These are phyloP conservation scores for Venturia nashicola DNA, from an alignment of 2,329 filamentous ascomycete species.

Conservation along the genomic window DNA sequence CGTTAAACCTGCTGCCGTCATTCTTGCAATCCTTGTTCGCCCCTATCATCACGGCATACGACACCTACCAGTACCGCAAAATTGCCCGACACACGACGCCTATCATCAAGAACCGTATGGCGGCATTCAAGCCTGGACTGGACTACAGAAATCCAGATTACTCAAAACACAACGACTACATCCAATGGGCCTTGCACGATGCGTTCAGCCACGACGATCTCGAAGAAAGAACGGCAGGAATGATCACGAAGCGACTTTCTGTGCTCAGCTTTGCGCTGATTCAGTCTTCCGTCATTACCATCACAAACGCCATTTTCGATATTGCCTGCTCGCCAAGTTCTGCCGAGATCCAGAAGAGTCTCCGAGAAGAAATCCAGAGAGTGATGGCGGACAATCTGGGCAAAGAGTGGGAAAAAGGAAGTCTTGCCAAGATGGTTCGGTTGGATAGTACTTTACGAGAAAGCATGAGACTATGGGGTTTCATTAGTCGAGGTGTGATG, in stretches of 20 bases:
- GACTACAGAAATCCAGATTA: constrained; percentile 9
- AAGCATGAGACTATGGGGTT: constrained; percentile 11
- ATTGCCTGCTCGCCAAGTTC: constrained; percentile 19
- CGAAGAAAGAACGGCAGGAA: constrained; percentile 18
- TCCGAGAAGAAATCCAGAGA: constrained; percentile 2
- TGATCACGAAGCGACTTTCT: constrained; percentile 23
- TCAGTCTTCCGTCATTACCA: constrained; percentile 27
- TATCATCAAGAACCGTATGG: constrained; percentile 21
- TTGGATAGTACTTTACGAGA: constrained; percentile 10
- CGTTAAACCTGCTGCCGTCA: constrained; percentile 4
- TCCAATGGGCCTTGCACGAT: constrained; percentile 29
- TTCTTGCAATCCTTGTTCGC: constrained; percentile 5
- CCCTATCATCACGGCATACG: constrained; percentile 19
- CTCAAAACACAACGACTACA: constrained; percentile 23
- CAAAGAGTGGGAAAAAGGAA: constrained; percentile 6
- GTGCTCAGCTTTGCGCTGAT: constrained; percentile 27
- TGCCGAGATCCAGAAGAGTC: neutral
- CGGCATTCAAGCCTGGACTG: constrained; percentile 12
- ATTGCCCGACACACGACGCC: constrained; percentile 22
- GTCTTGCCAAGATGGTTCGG: neutral
- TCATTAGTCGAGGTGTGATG: constrained; percentile 18
- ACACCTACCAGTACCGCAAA: constrained; percentile 20
- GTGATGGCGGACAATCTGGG: constrained; percentile 4
- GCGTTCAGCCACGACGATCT: constrained; percentile 20
- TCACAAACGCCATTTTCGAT: constrained; percentile 28